phyloP scores from a whole-genome alignment of 2,329 filamentous ascomycete species.

The Fusarium sp. region DNA sequence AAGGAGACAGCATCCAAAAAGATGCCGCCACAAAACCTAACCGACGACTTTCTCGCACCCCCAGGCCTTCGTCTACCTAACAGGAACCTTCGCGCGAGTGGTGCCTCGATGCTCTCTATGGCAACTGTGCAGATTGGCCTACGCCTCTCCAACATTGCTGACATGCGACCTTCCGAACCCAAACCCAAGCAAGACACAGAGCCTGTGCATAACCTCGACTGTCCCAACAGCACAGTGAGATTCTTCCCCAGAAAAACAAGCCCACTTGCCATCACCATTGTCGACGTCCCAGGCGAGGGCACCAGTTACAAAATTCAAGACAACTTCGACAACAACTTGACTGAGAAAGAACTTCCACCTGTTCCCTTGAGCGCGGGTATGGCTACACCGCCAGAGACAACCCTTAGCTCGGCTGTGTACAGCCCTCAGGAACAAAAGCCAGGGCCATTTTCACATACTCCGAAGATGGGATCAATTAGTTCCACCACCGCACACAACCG shows the following conservation, averaged over 20 bases:
- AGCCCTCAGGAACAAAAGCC: constrained; percentile 52
- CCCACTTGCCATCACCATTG: constrained; percentile 45
- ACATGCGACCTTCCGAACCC: constrained; percentile 56
- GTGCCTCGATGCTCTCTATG: constrained; percentile 73
- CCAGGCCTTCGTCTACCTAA: constrained; percentile 58
- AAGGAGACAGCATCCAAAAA: constrained; percentile 38
- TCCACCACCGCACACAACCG: constrained; percentile 38
- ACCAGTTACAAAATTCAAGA: constrained; percentile 40
- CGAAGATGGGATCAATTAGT: constrained; percentile 33
- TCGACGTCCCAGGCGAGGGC: constrained; percentile 45
- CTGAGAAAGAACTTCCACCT: constrained; percentile 53
- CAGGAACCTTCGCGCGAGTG: constrained; percentile 62
- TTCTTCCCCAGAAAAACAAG: constrained; percentile 42
- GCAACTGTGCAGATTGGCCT: constrained; percentile 80
- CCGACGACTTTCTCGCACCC: constrained; percentile 51
- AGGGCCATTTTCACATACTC: constrained; percentile 36
- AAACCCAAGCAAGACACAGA: constrained; percentile 34
- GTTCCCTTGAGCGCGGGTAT: constrained; percentile 49
- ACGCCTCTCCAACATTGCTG: constrained; percentile 71
- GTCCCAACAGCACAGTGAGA: constrained; percentile 44
- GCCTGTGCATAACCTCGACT: constrained; percentile 57
- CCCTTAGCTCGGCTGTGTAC: constrained; percentile 67
- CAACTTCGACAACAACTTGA: constrained; percentile 46
- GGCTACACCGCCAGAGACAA: constrained; percentile 49
- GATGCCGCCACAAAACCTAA: constrained; percentile 8